These are phyloP conservation scores for Stephania cephalantha DNA, from an alignment of 164 flowering plant species.

Conservation along the genomic window DNA sequence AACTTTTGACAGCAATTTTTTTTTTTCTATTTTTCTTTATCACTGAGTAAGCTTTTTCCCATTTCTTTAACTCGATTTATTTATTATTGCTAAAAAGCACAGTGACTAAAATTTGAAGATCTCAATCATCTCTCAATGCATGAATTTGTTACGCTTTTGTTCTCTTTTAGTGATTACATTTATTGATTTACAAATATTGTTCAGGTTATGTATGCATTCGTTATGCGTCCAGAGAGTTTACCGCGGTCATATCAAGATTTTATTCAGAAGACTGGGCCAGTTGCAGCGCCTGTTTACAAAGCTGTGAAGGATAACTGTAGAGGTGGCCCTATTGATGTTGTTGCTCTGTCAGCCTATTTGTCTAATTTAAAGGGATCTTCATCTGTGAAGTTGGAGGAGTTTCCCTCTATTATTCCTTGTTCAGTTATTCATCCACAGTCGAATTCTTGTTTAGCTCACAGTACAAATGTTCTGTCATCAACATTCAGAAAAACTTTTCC, in stretches of 20 bases:
- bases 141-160: not conserved
- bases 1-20: not conserved
- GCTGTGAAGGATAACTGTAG: constrained; percentile 92
- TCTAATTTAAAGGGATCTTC: constrained; percentile 35
- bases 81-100: not conserved
- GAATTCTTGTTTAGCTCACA: constrained; percentile 70
- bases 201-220: constrained; percentile 95
- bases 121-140: not conserved
- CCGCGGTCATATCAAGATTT: constrained; percentile 92
- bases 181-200: constrained; percentile 5
- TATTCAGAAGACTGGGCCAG: constrained; percentile 96
- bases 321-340: constrained; percentile 68
- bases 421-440: constrained; percentile 86
- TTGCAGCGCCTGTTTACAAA: constrained; percentile 79
- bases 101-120: not conserved
- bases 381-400: constrained; percentile 53
- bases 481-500: constrained; percentile 98
- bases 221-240: constrained; percentile 98
- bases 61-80: not conserved
- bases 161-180: not conserved
- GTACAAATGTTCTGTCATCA: constrained; percentile 66
- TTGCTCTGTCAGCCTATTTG: constrained; percentile 60
- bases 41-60: not conserved
- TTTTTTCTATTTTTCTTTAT: not conserved
- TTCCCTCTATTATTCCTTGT: constrained; percentile 82